Percentiles rank a stretch among this genome's conserved stretches.
These are phyloP conservation scores for Neodidymelliopsis sp. DNA, from an alignment of 2,329 filamentous ascomycete genomes.

Conservation along the genomic window DNA sequence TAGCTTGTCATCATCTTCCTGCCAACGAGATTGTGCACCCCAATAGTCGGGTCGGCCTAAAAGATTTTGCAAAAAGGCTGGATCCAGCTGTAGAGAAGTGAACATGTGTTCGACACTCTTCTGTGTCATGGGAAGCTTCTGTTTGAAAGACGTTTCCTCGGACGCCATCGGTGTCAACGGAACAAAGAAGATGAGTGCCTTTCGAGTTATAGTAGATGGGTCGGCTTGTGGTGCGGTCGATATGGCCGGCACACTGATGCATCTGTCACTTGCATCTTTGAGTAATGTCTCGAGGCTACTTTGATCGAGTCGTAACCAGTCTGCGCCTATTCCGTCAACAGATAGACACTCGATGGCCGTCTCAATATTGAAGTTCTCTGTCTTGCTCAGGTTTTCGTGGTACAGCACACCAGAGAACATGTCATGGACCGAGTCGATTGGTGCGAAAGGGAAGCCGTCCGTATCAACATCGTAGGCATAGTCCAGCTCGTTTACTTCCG, in stretches of 20 bases:
- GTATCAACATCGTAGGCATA: neutral
- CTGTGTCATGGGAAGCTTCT: neutral
- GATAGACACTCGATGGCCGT: neutral
- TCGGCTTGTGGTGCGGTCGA: neutral
- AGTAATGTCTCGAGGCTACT: neutral
- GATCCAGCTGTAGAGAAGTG: constrained; percentile 8
- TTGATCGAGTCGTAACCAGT: neutral
- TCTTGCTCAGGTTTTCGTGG: neutral
- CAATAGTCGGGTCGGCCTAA: constrained; percentile 24
- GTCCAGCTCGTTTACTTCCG: constrained; percentile 1
- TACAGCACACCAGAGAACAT: neutral
- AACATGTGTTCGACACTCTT: constrained; percentile 16
- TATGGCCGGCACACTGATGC: constrained; percentile 1
- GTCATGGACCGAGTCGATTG: neutral
- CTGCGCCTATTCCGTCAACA: neutral
- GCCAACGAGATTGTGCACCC: constrained; percentile 17
- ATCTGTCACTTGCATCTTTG: neutral
- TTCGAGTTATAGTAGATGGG: neutral
- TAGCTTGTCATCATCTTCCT: constrained; percentile 12
- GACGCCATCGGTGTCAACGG: neutral
- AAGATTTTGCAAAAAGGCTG: constrained; percentile 17
- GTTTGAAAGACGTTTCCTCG: neutral
- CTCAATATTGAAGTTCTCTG: neutral
- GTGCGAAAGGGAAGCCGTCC: neutral
- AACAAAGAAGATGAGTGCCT: neutral